These are phyloP conservation scores for Cucumis hystrix DNA, from an alignment of 306 rosid species.

Conservation along the genomic window DNA sequence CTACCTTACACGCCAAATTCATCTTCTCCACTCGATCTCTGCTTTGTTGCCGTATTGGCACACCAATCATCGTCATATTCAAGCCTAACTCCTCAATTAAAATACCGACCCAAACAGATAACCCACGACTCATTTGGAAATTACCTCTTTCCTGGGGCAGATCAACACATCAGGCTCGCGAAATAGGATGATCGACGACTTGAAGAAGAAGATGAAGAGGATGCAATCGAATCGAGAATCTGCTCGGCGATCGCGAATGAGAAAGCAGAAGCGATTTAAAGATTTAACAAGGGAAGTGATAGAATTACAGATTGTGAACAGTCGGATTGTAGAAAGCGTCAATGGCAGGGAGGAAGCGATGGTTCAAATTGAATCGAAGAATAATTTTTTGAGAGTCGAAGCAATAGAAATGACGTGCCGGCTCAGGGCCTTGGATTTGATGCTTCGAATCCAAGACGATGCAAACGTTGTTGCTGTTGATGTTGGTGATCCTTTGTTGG, in stretches of 20 bases:
- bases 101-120: background rate
- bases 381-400: constrained; percentile 47
- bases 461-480: constrained; percentile 40
- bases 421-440: constrained; percentile 37
- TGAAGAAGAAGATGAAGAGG: constrained; percentile 58
- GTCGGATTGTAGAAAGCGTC: constrained; percentile 24
- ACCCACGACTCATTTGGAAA: background rate
- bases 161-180: constrained; percentile 32
- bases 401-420: constrained; percentile 46
- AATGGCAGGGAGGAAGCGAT: constrained; percentile 31
- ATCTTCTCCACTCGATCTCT: background rate
- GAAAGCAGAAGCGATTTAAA: constrained; percentile 69
- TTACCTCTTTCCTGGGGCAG: constrained; percentile 38
- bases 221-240: constrained; percentile 88
- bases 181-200: constrained; percentile 23
- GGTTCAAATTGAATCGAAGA: constrained; percentile 27
- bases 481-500: constrained; percentile 39
- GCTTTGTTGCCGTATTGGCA: background rate
- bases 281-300: constrained; percentile 40
- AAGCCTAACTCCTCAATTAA: background rate
- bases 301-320: constrained; percentile 30
- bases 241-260: constrained; percentile 73
- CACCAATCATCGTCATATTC: background rate
- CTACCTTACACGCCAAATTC: background rate
- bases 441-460: constrained; percentile 50